Percentiles rank a stretch among this genome's conserved stretches.
phyloP scores from a whole-genome alignment of 495 filamentous ascomycete genomes.

The Lineolata rhizophorae region DNA sequence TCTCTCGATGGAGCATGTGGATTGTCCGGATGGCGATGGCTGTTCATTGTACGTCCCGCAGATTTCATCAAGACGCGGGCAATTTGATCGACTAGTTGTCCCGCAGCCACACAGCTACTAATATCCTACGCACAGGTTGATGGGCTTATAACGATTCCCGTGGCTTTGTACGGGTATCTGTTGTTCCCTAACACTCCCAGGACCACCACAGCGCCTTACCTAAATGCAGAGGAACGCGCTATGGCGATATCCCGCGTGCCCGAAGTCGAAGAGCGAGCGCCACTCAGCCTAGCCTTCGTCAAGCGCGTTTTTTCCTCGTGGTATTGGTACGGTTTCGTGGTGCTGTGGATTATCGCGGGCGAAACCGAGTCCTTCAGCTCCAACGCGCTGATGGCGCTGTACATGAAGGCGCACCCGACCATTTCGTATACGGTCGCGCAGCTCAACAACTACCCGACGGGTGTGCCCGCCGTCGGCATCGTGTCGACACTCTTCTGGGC shows the following conservation, averaged over 20 bases:
- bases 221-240: conserved; percentile 10
- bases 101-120: too few species aligned
- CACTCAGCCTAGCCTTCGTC: background rate
- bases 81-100: too few species aligned
- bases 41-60: conserved; percentile 37
- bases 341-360: conserved; percentile 18
- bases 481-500: conserved; percentile 29
- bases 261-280: background rate
- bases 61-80: too few species aligned
- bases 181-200: conserved; percentile 38
- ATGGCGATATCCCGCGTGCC: conserved; percentile 8
- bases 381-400: conserved; percentile 6
- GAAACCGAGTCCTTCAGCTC: conserved; percentile 14
- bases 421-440: conserved; percentile 11
- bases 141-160: conserved; percentile 13
- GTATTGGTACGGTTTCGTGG: background rate
- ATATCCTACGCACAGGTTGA: too few species aligned
- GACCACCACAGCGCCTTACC: conserved; percentile 27
- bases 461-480: conserved; percentile 24
- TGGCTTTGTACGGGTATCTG: conserved; percentile 30
- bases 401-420: conserved; percentile 23
- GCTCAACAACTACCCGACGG: conserved; percentile 24
- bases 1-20: conserved; percentile 28
- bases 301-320: background rate
- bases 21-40: conserved; percentile 41